Evolutionary conservation across 2,329 filamentous ascomycete genomes (phyloP), one percentile per base, ranked within the genome.

Genomic region (Colletotrichum higginsianum): DNA sequence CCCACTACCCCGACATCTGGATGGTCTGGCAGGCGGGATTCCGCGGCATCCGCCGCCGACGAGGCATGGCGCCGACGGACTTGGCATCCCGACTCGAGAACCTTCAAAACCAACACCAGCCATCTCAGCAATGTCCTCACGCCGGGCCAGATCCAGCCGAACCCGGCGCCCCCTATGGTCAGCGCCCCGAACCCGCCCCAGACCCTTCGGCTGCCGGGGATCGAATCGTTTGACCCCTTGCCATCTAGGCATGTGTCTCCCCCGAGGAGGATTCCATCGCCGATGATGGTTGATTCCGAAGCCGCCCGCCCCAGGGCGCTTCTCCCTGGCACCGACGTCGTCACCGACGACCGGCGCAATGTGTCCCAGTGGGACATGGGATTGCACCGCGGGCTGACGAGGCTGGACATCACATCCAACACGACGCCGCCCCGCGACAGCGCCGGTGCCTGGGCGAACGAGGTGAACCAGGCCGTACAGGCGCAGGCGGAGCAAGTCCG

Each of bases 181-280:
- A 85, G 80, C 67, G 83, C 80, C 7, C 79, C 80, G 47, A 90
- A 82, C 80, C 86, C 80, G 78, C 90, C 92, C 75, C 88, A 86
- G 8, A 82, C 87, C 5, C 85, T 94, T 16, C 90, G 94, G 49
- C 87, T 98, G 16, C 95, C 95, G 0, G 95, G 95, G 16, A 98
- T 98, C 75, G 94, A 97, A 79, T 97, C 94, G 18, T 98, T 98
- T 76, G 94, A 96, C 77, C 91, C 94, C 67, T 85, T 93, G 30
- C 92, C 90, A 35, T 88, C 89, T 69, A 88, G 88, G 23, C 88
- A 90, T 1, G 80, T 86, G 15, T 89, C 93, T 0, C 90, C 92
- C 9, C 88, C 89, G 1, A 87, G 90, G 60, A 89, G 92, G 57
- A 87, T 88, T 65, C 86, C 89, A 2, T 95, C 93, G 63, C 93